Conservation (phyloP, 768 basidiomycete species). For the Trametes coccinea region DNA sequence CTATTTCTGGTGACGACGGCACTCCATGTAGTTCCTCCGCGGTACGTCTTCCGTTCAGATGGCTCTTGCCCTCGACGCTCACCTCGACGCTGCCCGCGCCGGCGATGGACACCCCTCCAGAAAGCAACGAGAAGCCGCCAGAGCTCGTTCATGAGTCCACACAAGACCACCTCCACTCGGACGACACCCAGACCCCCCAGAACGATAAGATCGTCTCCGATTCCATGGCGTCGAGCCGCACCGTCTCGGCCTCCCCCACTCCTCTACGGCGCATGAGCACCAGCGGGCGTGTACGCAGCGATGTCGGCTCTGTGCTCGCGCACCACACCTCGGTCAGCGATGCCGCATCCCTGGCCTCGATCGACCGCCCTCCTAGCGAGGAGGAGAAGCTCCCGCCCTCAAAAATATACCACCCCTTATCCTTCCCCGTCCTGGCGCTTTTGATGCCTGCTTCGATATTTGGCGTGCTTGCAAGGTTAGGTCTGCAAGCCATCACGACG, state of each 20-base stretch:
- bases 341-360: conserved; percentile 42
- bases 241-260: not conserved
- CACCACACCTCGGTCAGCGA: conserved; percentile 35
- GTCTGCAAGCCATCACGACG: conserved; percentile 68
- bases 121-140: not conserved
- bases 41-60: not conserved
- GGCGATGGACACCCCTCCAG: conserved; percentile 9
- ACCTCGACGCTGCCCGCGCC: conserved; percentile 1
- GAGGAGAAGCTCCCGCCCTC: conserved; percentile 34
- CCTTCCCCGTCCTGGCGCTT: conserved; percentile 63
- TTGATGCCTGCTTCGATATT: conserved; percentile 83
- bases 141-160: not conserved
- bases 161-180: not conserved
- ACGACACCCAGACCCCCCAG: not conserved
- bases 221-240: not conserved
- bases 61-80: conserved; percentile 2
- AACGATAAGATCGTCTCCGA: not conserved
- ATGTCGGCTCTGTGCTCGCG: conserved; percentile 38
- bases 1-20: too few relatives aligned
- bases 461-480: conserved; percentile 82
- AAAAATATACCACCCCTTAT: conserved; percentile 52
- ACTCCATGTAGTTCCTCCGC: not conserved
- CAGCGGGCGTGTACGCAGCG: conserved; percentile 10
- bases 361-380: conserved; percentile 43
- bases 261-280: conserved; percentile 1